Base-by-base conservation (phyloP, 2,329 filamentous ascomycete species). In the Aspergillus niger region DNA sequence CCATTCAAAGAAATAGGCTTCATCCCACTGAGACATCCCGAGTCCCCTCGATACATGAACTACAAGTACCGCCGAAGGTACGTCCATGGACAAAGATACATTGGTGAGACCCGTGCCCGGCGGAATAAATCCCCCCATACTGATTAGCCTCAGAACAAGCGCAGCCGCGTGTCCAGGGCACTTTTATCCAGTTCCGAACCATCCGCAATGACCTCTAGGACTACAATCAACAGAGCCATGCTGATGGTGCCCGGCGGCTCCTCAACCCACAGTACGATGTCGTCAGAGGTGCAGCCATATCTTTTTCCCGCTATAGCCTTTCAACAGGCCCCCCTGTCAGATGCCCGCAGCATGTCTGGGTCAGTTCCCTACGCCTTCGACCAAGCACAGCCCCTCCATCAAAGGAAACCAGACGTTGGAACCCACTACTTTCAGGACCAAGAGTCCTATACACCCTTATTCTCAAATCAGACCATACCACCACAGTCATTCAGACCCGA, bases 241-340 rank as follows among this genome's bases (percentile, higher is more conserved):
- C 26, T 55, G 26, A 28, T 55, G 13, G 11, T 44, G 28, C 39
- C 53, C 26, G 53, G 41, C 39, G 39, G 41, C 53, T 44, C 53
- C 11, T 55, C 28, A 43, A n/a, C 43, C 26, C 39, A 43, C 26
- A 47, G 10, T 32, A 44, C 39, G 11, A 55, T 55, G 53, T 32
- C 53, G 43, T 26, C 43, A 22, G 38, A 43, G 39, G 32, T 55
- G 53, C 53, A 55, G 53, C 53, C 53, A 41, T 17, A 47, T 22
- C 41, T 20, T 22, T 32, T 55, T 24, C 26, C 53, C 6, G 53
- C 53, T 15, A 41, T 24, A 30, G 39, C 39, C 39, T 55, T 55
- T 44, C 53, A 47, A 30, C 39, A 55, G 39, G 41, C 39, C 17
- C 26, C 26, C 30, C 39, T 47, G 53, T 55, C 53, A 55, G 53